These are phyloP conservation scores for Ramaria sp. DNA, from an alignment of 768 basidiomycete genomes.

Conservation along the genomic window DNA sequence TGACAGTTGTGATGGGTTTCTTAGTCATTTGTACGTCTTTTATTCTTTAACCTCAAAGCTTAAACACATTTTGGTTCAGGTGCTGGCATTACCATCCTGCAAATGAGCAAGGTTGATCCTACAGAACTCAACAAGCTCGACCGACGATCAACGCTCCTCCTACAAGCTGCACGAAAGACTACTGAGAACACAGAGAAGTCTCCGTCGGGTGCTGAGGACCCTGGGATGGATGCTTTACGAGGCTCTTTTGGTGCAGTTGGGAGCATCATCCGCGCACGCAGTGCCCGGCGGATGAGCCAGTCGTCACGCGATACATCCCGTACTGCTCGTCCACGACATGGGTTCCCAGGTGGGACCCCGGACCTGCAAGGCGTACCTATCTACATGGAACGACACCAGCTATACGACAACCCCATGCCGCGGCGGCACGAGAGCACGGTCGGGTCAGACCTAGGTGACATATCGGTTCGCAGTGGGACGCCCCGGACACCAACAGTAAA, in stretches of 20 bases:
- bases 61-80: slow-evolving; percentile 16
- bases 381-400: slow-evolving; percentile 65
- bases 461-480: slow-evolving; percentile 15
- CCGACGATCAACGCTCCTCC: slow-evolving; percentile 77
- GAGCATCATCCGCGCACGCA: slow-evolving; percentile 55
- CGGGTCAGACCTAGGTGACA: slow-evolving; percentile 19
- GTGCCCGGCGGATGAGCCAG: slow-evolving; percentile 18
- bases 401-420: slow-evolving; percentile 79
- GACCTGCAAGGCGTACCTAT: slow-evolving; percentile 19
- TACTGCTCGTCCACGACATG: background rate
- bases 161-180: slow-evolving; percentile 70
- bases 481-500: slow-evolving; percentile 55
- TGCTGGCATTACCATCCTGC: slow-evolving; percentile 87
- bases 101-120: slow-evolving; percentile 94
- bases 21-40: slow-evolving; percentile 56
- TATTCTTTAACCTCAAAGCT: background rate
- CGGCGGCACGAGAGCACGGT: slow-evolving; percentile 28
- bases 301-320: slow-evolving; percentile 43
- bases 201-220: slow-evolving; percentile 62
- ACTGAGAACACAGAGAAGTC: slow-evolving; percentile 55
- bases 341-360: background rate
- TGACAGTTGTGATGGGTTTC: slow-evolving; percentile 90
- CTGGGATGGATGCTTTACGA: slow-evolving; percentile 84
- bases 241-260: slow-evolving; percentile 89
- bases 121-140: slow-evolving; percentile 66